Conservation (phyloP, 257 asterid genomes). For the Knoxia roxburghii region DNA sequence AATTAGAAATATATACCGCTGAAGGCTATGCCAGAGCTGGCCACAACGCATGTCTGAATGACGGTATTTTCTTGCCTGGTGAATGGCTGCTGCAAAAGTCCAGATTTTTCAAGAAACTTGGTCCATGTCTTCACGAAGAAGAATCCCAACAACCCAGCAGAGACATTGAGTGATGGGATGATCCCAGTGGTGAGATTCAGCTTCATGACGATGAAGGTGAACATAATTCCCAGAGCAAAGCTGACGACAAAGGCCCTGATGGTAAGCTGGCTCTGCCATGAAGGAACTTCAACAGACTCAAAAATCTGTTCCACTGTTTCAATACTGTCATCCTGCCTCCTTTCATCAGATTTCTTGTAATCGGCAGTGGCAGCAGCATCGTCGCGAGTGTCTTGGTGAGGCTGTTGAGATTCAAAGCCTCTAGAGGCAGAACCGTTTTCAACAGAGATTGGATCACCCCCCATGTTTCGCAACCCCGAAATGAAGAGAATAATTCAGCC, state of each 20-base stretch:
- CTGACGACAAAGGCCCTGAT: slow-evolving; percentile 69
- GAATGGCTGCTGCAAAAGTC: slow-evolving; percentile 66
- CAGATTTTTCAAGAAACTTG: slow-evolving; percentile 57
- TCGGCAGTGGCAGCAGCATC: neutral
- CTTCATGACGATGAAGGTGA: slow-evolving; percentile 92
- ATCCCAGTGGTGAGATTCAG: slow-evolving; percentile 86
- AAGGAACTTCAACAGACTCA: slow-evolving; percentile 67
- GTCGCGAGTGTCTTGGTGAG: neutral
- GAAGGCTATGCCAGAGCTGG: slow-evolving; percentile 90
- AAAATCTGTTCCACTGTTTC: slow-evolving; percentile 61
- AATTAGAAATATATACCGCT: slow-evolving; percentile 49
- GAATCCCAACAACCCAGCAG: slow-evolving; percentile 92
- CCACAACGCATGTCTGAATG: slow-evolving; percentile 95
- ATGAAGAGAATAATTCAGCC: too few relatives aligned
- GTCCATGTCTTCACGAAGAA: slow-evolving; percentile 89
- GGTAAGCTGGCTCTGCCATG: slow-evolving; percentile 85
- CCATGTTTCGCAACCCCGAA: too few relatives aligned
- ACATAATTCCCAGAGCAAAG: slow-evolving; percentile 53
- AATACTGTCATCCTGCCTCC: slow-evolving; percentile 16
- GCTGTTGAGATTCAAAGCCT: neutral
- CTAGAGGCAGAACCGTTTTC: slow-evolving; percentile 9
- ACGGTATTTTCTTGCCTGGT: slow-evolving; percentile 93
- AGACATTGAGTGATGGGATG: slow-evolving; percentile 84
- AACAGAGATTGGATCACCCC: neutral
- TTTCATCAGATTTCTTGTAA: slow-evolving; percentile 20